Percentiles rank a stretch among this genome's conserved stretches.
Evolutionary conservation across 257 asterid genomes (phyloP).

Genomic region (Cinchona pubescens): DNA sequence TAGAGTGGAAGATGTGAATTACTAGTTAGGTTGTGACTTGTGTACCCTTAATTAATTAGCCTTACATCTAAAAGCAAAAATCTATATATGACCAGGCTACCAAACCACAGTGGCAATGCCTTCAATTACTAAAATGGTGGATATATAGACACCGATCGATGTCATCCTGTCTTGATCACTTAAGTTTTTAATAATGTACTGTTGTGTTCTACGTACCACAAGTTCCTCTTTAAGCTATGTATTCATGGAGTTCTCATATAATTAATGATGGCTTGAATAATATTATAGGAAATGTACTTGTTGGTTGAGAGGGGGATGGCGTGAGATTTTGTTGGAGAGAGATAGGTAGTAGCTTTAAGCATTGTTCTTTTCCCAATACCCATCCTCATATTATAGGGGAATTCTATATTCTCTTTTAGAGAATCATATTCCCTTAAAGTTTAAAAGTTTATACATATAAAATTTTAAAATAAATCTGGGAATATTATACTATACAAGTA

Average conservation of each 20-base stretch:
- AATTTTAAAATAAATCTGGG: no score
- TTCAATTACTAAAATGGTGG: neutral
- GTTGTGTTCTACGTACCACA: neutral
- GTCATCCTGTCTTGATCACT: neutral
- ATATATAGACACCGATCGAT: neutral
- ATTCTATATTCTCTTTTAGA: no score
- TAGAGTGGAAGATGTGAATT: no score
- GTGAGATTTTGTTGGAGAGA: slow-evolving; percentile 28
- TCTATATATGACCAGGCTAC: neutral
- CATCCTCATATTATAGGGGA: no score
- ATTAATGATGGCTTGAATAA: slow-evolving; percentile 7
- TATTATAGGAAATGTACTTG: slow-evolving; percentile 7
- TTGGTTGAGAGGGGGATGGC: slow-evolving; percentile 18
- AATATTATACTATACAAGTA: no score
- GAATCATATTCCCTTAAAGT: no score
- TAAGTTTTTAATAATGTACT: neutral
- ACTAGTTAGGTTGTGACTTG: no score
- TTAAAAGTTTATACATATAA: no score
- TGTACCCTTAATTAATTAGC: no score
- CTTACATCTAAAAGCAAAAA: neutral
- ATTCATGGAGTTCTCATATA: slow-evolving; percentile 17
- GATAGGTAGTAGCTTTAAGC: slow-evolving; percentile 20
- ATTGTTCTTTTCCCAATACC: slow-evolving; percentile 13
- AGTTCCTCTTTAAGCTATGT: slow-evolving; percentile 27
- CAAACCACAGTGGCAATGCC: neutral